Evolutionary conservation across 106 monocot species (phyloP).

Genomic region (Chionographis japonica): DNA sequence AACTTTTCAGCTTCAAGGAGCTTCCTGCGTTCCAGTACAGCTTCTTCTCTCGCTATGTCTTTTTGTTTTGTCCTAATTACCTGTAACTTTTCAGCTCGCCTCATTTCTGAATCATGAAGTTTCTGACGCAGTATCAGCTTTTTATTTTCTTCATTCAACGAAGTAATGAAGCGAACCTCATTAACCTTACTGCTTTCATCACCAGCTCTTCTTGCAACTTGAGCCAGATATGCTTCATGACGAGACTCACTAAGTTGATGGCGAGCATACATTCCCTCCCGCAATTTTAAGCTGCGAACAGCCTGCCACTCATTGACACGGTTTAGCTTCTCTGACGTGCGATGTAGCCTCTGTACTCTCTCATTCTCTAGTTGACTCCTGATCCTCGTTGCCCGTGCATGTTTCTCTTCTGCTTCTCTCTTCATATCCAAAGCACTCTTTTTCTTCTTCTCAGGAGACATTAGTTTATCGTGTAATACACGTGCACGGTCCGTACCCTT

Average conservation of each 20-base stretch:
- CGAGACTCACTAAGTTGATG: slow-evolving; percentile 81
- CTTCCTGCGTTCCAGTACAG: slow-evolving; percentile 85
- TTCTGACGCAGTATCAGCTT: slow-evolving; percentile 88
- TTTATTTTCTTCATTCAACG: slow-evolving; percentile 96
- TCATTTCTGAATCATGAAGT: slow-evolving; percentile 85
- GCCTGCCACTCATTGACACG: slow-evolving; percentile 98
- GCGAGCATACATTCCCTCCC: slow-evolving; percentile 88
- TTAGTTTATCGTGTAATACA: slow-evolving; percentile 83
- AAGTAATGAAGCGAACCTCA: slow-evolving; percentile 97
- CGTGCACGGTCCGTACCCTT: slow-evolving; percentile 66
- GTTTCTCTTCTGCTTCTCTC: slow-evolving; percentile 91
- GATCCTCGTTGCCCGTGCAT: slow-evolving; percentile 88
- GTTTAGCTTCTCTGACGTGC: slow-evolving; percentile 88
- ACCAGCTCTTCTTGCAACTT: slow-evolving; percentile 87
- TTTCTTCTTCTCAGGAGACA: slow-evolving; percentile 94
- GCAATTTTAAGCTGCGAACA: slow-evolving; percentile 74
- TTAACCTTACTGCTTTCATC: slow-evolving; percentile 99
- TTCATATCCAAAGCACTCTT: slow-evolving; percentile 82
- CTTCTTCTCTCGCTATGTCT: slow-evolving; percentile 92
- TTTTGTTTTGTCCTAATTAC: slow-evolving; percentile 87
- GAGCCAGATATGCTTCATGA: slow-evolving; percentile 94
- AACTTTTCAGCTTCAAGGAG: slow-evolving; percentile 97
- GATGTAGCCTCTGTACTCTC: slow-evolving; percentile 82
- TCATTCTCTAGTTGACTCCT: slow-evolving; percentile 89
- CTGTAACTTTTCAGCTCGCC: slow-evolving; percentile 92